These are phyloP conservation scores for Ophiostoma ips DNA, from an alignment of 2,329 filamentous ascomycete genomes.

Conservation along the genomic window DNA sequence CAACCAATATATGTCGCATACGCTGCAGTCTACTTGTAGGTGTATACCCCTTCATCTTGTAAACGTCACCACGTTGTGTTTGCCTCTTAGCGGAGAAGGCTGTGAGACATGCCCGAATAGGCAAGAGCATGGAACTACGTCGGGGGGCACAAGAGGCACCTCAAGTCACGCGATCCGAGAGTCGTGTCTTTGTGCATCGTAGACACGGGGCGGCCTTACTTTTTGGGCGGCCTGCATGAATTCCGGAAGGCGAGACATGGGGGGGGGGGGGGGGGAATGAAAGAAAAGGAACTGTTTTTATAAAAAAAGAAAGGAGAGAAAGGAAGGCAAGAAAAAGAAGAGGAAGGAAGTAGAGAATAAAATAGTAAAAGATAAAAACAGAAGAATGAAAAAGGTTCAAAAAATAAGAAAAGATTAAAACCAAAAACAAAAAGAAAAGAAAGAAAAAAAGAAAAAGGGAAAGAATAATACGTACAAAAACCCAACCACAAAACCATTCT, in stretches of 20 bases:
- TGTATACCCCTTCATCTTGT: too few relatives aligned
- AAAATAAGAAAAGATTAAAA: neutral
- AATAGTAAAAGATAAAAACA: neutral
- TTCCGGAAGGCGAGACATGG: neutral
- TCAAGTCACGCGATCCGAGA: too few relatives aligned
- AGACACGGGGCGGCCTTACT: too few relatives aligned
- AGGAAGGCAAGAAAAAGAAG: too few relatives aligned
- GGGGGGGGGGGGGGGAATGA: too few relatives aligned
- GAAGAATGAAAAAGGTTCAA: neutral
- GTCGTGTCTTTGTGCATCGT: too few relatives aligned
- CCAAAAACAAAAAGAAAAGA: neutral
- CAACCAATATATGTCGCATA: too few relatives aligned
- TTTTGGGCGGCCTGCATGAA: neutral
- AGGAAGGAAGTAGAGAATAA: too few relatives aligned
- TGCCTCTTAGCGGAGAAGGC: neutral
- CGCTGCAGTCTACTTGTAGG: too few relatives aligned
- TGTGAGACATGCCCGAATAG: neutral
- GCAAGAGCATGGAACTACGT: neutral
- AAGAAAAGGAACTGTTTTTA: too few relatives aligned
- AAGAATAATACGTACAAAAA: neutral
- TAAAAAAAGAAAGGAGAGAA: too few relatives aligned
- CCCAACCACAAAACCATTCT: too few relatives aligned
- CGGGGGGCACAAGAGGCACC: neutral
- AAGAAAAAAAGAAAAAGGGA: neutral
- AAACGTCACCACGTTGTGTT: constrained; percentile 1